A percentile compares a stretch with the other conserved stretches of the same genome.
Evolutionary conservation across 352 stramenopile genomes (phyloP).

Genomic region (Pythium rhizo-oryzae): DNA sequence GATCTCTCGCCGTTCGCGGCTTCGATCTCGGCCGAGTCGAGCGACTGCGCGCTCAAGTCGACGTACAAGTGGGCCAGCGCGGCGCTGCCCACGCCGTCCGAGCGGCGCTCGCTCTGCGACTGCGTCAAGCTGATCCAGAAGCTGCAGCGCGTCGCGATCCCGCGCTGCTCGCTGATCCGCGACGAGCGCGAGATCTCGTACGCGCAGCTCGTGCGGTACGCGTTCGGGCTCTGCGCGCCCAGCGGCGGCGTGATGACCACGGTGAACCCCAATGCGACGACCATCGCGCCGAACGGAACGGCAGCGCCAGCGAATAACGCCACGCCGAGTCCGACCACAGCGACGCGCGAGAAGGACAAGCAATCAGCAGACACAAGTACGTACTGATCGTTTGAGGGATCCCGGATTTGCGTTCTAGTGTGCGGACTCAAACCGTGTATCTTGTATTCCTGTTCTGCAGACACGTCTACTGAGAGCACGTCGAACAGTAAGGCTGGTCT

Average conservation of each 20-base stretch:
- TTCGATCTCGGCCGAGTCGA: conserved; percentile 7
- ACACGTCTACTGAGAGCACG: background rate
- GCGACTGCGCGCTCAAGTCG: conserved; percentile 2
- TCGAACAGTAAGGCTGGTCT: background rate
- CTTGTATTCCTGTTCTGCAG: too few species aligned
- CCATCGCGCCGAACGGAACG: too few species aligned
- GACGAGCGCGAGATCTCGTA: background rate
- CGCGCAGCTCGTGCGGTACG: conserved; percentile 2
- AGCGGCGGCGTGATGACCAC: background rate
- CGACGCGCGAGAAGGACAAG: too few species aligned
- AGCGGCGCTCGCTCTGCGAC: conserved; percentile 3
- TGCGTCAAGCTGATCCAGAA: conserved; percentile 15
- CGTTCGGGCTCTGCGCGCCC: background rate
- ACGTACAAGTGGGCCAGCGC: background rate
- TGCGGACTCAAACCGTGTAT: too few species aligned
- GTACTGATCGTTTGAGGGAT: too few species aligned
- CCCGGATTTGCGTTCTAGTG: background rate
- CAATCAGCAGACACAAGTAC: too few species aligned
- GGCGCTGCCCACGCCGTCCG: background rate
- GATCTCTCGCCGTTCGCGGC: background rate
- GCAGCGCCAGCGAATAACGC: too few species aligned
- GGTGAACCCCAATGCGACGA: background rate
- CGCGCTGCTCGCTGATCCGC: background rate
- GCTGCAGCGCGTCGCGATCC: background rate
- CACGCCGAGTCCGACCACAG: background rate